A percentile compares a stretch with the other conserved stretches of the same genome.
These are phyloP conservation scores for Schizopora paradoxa DNA, from an alignment of 1,284 basidiomycete species.

Conservation along the genomic window DNA sequence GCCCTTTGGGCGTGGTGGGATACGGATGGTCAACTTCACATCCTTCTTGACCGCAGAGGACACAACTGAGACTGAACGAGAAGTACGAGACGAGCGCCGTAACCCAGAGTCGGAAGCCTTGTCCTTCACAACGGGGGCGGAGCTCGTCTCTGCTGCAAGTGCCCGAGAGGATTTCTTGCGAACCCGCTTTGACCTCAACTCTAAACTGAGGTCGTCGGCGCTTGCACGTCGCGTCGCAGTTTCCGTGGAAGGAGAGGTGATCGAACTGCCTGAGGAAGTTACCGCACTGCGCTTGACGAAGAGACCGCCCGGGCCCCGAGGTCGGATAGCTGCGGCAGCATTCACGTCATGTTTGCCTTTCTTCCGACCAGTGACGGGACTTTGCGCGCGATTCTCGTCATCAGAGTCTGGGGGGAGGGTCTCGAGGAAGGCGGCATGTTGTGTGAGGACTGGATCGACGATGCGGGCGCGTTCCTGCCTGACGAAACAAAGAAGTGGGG, in stretches of 20 bases:
- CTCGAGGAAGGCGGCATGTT: conserved; percentile 9
- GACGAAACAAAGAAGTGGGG: neutral
- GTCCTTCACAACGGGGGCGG: too few relatives aligned
- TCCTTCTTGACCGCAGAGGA: neutral
- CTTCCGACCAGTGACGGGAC: neutral
- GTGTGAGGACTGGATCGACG: conserved; percentile 13
- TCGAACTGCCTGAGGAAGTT: neutral
- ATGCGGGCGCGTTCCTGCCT: conserved; percentile 1
- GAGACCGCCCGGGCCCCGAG: conserved; percentile 11
- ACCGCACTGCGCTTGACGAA: conserved; percentile 8
- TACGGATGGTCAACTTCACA: conserved; percentile 12
- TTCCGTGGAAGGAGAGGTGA: neutral
- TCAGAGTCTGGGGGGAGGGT: conserved; percentile 14
- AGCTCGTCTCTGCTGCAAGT: too few relatives aligned
- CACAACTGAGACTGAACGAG: neutral
- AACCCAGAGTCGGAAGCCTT: neutral
- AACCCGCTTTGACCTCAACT: neutral
- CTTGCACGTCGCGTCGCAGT: neutral
- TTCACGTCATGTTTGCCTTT: conserved; percentile 2
- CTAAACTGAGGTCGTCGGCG: neutral
- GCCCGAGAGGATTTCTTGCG: too few relatives aligned
- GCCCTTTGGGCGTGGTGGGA: too few relatives aligned
- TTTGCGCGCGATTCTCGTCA: conserved; percentile 7
- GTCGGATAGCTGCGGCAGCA: conserved; percentile 2
- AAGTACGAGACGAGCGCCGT: neutral